Percentiles rank a stretch among this genome's conserved stretches.
phyloP scores from a whole-genome alignment of 257 asterid species.

The Vinca minor region DNA sequence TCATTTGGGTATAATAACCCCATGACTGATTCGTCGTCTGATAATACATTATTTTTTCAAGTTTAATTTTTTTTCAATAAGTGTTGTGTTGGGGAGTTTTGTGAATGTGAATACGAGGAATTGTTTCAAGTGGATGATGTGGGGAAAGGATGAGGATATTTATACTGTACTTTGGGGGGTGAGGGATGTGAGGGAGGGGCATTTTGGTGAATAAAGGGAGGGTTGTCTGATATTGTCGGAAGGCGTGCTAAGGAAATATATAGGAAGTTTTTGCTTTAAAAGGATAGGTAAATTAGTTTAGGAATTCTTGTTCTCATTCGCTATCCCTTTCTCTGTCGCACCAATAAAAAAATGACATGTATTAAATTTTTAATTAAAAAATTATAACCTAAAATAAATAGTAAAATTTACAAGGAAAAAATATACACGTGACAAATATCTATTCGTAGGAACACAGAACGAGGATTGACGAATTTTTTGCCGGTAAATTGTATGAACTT shows the following conservation, averaged over 20 bases:
- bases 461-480: no score
- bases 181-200: constrained; percentile 2
- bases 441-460: no score
- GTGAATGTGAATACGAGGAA: neutral
- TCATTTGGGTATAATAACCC: constrained; percentile 16
- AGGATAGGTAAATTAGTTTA: no score
- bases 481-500: constrained; percentile 11
- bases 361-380: no score
- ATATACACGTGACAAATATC: no score
- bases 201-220: constrained; percentile 4
- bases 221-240: constrained; percentile 33
- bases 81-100: no score
- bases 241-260: constrained; percentile 38
- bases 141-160: constrained; percentile 13
- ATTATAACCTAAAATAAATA: no score
- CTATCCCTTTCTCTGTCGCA: no score
- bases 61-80: no score
- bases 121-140: neutral
- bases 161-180: constrained; percentile 3
- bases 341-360: no score
- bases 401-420: no score
- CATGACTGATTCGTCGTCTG: constrained; percentile 19
- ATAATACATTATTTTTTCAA: constrained; percentile 24
- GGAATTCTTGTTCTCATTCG: no score
- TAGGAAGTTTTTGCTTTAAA: constrained; percentile 29